Conservation (phyloP, 2,329 filamentous ascomycete genomes). For the Pezicula neosporulosa region DNA sequence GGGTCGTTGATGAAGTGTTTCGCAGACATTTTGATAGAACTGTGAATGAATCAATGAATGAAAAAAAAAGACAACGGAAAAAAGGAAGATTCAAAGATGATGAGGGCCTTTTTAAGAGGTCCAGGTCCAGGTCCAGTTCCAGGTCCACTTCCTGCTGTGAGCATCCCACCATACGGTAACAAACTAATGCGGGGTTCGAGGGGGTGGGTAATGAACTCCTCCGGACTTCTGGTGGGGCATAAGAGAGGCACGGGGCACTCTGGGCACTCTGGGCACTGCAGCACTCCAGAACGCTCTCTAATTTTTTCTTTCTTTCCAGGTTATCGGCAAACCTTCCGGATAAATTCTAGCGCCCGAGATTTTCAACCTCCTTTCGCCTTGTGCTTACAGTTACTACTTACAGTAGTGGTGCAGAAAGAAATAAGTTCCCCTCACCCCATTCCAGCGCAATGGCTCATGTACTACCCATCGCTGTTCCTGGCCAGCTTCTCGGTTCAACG, state of each 20-base stretch:
- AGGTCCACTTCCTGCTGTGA: too few species aligned
- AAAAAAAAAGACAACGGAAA: not conserved
- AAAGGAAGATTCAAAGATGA: too few species aligned
- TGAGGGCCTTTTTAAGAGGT: too few species aligned
- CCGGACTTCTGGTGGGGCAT: too few species aligned
- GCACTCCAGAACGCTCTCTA: too few species aligned
- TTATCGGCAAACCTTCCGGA: not conserved
- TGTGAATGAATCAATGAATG: not conserved
- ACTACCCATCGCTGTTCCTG: constrained; percentile 64
- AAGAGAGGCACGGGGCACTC: too few species aligned
- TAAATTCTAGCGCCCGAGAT: not conserved
- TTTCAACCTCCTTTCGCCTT: constrained; percentile 8
- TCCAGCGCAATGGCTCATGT: constrained; percentile 17
- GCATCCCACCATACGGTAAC: not conserved
- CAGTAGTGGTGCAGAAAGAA: not conserved
- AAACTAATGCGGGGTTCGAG: not conserved
- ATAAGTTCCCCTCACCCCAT: not conserved
- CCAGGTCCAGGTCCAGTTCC: too few species aligned
- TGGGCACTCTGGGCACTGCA: too few species aligned
- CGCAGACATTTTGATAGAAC: constrained; percentile 39
- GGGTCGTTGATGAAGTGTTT: constrained; percentile 93
- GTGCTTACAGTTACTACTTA: not conserved
- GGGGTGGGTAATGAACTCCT: not conserved
- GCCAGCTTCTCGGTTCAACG: constrained; percentile 70
- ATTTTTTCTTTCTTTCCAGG: too few species aligned